These are phyloP conservation scores for Fusarium tricinctum DNA, from an alignment of 2,329 filamentous ascomycete genomes.

Conservation along the genomic window DNA sequence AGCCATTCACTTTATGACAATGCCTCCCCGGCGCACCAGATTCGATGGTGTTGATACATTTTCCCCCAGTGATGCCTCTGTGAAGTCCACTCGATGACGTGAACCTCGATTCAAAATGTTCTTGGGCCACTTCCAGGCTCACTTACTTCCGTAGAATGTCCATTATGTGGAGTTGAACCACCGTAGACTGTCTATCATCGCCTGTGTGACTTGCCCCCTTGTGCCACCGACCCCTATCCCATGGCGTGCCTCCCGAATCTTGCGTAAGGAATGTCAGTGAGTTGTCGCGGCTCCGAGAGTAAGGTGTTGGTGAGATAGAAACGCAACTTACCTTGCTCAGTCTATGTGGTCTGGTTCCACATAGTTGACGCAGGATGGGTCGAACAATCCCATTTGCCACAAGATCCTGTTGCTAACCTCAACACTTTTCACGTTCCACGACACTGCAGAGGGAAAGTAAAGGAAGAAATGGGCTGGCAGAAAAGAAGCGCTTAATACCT, in stretches of 20 bases:
- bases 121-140: constrained; percentile 17
- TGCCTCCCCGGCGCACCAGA: not conserved
- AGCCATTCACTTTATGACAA: constrained; percentile 13
- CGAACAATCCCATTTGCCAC: not conserved
- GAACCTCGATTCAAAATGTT: constrained; percentile 1
- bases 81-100: constrained; percentile 7
- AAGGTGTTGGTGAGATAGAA: not conserved
- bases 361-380: not conserved
- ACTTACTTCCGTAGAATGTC: constrained; percentile 7
- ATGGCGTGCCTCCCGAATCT: constrained; percentile 8
- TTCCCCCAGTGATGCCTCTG: constrained; percentile 4
- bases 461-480: not conserved
- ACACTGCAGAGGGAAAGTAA: not conserved
- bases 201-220: constrained; percentile 4
- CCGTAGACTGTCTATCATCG: constrained; percentile 20
- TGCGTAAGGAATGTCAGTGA: not conserved
- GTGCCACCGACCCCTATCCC: not conserved
- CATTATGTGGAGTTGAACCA: not conserved
- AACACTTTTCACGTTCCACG: not conserved
- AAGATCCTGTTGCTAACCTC: not conserved
- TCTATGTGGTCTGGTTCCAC: not conserved
- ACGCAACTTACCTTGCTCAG: not conserved
- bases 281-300: not conserved
- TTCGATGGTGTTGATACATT: constrained; percentile 5
- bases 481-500: not conserved